Base-by-base conservation (phyloP, 78 protist species). In the Anaeramoeba flamelloides region DNA sequence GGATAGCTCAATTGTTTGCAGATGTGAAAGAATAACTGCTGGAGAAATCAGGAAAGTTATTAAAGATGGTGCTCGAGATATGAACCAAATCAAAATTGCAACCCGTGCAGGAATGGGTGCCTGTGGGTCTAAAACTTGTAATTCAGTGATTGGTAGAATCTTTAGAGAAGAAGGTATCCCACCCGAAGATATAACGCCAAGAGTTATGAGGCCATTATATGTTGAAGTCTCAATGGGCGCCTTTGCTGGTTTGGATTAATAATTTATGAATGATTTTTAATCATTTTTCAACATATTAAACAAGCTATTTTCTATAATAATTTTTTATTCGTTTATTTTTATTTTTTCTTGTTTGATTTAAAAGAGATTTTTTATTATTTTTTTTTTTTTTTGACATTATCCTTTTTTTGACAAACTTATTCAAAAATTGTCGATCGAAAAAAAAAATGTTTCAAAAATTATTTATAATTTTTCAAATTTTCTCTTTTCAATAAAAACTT, bases 31-130 rank as follows among this genome's bases (percentile, higher is more conserved):
- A 22, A 17, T 76, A 22, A 26, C 78, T 17, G 78, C 38, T 22
- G 17, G 17, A 33, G 78, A 76, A 36, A 33, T 76, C 74, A 33
- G 78, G 17, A 17, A 76, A 8, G 8, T 17, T 22, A 76, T 76
- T 17, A 36, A 17, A 36, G 8, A 8, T 36, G 78, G 78, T 26
- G 17, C 17, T 17, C 8, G 38, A 22, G 80, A 77, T 41, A n/a
- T 2, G 53, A 77, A 77, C 2, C 2, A 4, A 36, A 12, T 77
- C 80, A 77, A 77, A 38, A 38, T 38, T 41, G 41, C 2, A 2
- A 2, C 64, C 1, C 80, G 80, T 41, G 64, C 64, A 2, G 34
- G 80, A 17, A 77, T 77, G 80, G 80, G 80, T 12, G 80, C 80
- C 17, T 77, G 80, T 77, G 80, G 80, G 2, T 2, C 53, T 17